A percentile compares a stretch with the other conserved stretches of the same genome.
Conservation (phyloP, 345 rosid species). For the Microcos paniculata region DNA sequence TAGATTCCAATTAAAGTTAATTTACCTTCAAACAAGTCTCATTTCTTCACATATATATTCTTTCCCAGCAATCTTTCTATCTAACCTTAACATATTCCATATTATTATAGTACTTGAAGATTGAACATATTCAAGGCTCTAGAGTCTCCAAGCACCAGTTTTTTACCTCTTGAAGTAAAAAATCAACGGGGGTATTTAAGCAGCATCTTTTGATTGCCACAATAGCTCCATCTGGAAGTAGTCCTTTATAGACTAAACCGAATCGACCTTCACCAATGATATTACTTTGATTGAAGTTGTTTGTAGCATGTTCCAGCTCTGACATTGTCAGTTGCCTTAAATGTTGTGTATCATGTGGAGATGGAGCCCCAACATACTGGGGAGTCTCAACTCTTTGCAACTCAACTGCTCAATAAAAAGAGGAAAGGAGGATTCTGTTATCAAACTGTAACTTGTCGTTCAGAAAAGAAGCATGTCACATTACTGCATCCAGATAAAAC, state of each 20-base stretch:
- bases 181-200: constrained; percentile 20
- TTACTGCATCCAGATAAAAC: neutral
- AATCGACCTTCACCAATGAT: constrained; percentile 47
- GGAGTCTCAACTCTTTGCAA: constrained; percentile 26
- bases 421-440: neutral
- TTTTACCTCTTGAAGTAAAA: constrained; percentile 34
- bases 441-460: no score
- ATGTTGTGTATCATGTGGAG: constrained; percentile 17
- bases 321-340: constrained; percentile 28
- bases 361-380: constrained; percentile 18
- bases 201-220: constrained; percentile 43
- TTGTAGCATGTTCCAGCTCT: constrained; percentile 48
- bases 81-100: no score
- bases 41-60: no score
- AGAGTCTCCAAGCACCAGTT: neutral
- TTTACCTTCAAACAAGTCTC: no score
- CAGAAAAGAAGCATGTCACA: neutral
- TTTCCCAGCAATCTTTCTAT: no score
- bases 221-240: constrained; percentile 48
- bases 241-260: constrained; percentile 42
- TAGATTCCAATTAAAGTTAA: no score
- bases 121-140: neutral
- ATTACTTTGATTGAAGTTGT: constrained; percentile 38
- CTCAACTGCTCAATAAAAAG: constrained; percentile 26
- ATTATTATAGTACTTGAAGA: neutral